Percentiles rank a stretch among this genome's conserved stretches.
Conservation (phyloP, 2,329 filamentous ascomycete species). For the Davidsoniella australis region DNA sequence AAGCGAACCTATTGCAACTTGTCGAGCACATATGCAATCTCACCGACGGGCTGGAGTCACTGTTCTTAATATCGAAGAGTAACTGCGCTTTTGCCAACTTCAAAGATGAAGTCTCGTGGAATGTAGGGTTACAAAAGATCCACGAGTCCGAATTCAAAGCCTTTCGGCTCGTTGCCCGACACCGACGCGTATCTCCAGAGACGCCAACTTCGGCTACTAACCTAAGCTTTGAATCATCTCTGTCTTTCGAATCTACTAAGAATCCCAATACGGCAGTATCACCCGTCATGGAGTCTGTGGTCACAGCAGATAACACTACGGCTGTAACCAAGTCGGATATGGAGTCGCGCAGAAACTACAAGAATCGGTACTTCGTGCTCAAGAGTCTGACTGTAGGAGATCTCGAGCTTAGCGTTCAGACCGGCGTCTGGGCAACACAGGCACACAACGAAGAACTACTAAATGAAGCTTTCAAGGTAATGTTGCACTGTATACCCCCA, state of each 20-base stretch:
- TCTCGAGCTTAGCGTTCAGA: conserved; percentile 71
- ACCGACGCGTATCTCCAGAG: conserved; percentile 38
- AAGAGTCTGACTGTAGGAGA: conserved; percentile 89
- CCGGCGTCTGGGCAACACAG: conserved; percentile 85
- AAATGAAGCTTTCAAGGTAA: conserved; percentile 68
- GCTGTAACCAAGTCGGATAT: background rate
- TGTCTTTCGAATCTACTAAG: background rate
- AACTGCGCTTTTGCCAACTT: conserved; percentile 97
- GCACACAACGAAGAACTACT: conserved; percentile 76
- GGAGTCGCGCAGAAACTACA: background rate
- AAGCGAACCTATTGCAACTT: conserved; percentile 64
- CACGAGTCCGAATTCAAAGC: conserved; percentile 84
- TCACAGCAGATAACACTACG: background rate
- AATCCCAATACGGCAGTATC: background rate
- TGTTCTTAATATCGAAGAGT: conserved; percentile 91
- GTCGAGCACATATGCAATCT: conserved; percentile 81
- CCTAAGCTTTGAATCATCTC: background rate
- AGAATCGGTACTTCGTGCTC: conserved; percentile 65
- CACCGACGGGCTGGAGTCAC: conserved; percentile 62
- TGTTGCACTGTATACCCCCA: conserved; percentile 14
- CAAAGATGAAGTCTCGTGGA: conserved; percentile 59
- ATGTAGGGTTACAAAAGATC: conserved; percentile 61
- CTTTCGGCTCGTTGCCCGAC: conserved; percentile 67
- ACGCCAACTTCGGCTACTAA: background rate
- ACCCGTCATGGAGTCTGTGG: background rate